Conservation (phyloP, 2,329 filamentous ascomycete genomes). For the Pseudogymnoascus sp. region DNA sequence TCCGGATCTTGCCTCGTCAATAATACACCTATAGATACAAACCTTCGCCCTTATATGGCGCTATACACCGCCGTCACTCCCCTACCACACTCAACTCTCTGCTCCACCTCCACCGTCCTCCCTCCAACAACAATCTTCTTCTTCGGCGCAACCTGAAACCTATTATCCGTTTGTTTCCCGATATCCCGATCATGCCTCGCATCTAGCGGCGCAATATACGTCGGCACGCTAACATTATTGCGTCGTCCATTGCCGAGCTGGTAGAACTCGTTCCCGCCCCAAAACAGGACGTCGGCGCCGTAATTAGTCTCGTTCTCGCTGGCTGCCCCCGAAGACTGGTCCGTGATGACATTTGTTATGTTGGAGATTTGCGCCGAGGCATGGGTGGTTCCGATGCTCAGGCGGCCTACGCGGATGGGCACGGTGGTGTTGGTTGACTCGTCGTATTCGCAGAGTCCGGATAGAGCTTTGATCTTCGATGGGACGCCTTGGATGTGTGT, state of each 20-base stretch:
- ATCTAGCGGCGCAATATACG: slow-evolving; percentile 74
- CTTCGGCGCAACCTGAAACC: slow-evolving; percentile 75
- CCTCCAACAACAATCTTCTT: slow-evolving; percentile 64
- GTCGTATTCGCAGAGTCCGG: slow-evolving; percentile 80
- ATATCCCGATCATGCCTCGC: slow-evolving; percentile 53
- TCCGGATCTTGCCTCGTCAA: neutral
- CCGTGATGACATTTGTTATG: slow-evolving; percentile 57
- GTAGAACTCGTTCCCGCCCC: slow-evolving; percentile 91
- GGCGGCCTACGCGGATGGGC: slow-evolving; percentile 68
- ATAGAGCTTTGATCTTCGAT: slow-evolving; percentile 74
- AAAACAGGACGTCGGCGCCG: slow-evolving; percentile 84
- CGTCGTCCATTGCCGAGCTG: slow-evolving; percentile 89
- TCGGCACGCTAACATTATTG: slow-evolving; percentile 68
- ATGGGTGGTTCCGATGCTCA: slow-evolving; percentile 76
- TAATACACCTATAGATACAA: neutral
- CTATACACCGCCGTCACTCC: slow-evolving; percentile 72
- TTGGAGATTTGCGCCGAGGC: slow-evolving; percentile 79
- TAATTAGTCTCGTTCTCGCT: slow-evolving; percentile 71
- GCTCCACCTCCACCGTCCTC: slow-evolving; percentile 69
- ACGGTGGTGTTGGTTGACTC: slow-evolving; percentile 60
- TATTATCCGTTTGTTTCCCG: slow-evolving; percentile 59
- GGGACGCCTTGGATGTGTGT: slow-evolving; percentile 75
- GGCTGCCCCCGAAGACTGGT: slow-evolving; percentile 27
- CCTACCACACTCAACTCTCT: slow-evolving; percentile 80
- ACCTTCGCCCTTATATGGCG: neutral